Base-by-base conservation (phyloP, 2,329 filamentous ascomycete species). In the Endocalyx cinctus region DNA sequence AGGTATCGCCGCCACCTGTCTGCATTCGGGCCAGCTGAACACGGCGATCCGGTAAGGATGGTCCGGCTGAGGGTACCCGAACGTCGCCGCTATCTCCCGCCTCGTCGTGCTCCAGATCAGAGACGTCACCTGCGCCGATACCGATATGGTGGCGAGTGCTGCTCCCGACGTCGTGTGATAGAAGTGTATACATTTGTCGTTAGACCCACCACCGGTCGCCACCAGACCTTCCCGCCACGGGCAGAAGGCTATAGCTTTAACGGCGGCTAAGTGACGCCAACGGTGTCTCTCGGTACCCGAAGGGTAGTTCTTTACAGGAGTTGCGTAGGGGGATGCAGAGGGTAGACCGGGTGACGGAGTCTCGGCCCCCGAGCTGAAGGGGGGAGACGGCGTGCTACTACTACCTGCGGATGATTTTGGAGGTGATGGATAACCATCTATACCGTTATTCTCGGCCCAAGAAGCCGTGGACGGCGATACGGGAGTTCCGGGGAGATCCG, bases 241-340 rank as follows among this genome's bases (percentile, higher is more conserved):
- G 43, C 90, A 94, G 60, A 97, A 97, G 2, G 92, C 88, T 47
- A 97, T 92, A 19, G 92, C 92, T 60, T 98, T 98, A 46, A 97
- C 85, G 3, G 92, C 92, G 1, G 90, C 90, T 17, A 78, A 78
- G 56, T 98, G 87, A 10, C 69, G 59, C 76, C 87, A 92, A 19
- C 74, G 74, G 56, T 94, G 79, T 48, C 74, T 82, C 50, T 84
- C 78, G 18, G 69, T 63, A 6, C 77, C 77, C 5, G 62, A 51
- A 3, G 64, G 64, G 17, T 86, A 59, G 16, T 67, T 62, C 13
- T 70, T 63, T 15, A 72, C 63, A 19, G 34, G 11, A 8, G 31
- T 25, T 15, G 29, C 25, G 14, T 31, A 25, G 17, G 20, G 20
- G 8, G 8, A n/a, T n/a, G 20, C 8, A 8, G 8, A n/a, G 8